Evolutionary conservation across 148 eudicot genomes (phyloP).

Genomic region (Selenicereus undatus): DNA sequence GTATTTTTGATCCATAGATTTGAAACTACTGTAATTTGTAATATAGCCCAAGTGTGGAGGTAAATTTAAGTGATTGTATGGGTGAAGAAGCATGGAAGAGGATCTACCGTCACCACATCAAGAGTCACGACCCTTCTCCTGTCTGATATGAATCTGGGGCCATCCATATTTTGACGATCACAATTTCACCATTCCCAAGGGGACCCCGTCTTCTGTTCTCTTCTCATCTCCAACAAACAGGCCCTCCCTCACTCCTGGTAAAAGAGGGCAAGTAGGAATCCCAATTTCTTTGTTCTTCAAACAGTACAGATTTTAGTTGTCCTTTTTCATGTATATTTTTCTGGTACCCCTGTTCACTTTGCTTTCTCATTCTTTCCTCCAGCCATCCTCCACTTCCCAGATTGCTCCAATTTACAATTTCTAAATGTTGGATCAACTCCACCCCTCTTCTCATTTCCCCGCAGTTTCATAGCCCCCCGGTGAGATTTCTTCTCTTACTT

Average conservation of each 20-base stretch:
- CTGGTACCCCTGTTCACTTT: slow-evolving; percentile 15
- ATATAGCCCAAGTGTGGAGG: too few species aligned
- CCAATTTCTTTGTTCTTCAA: slow-evolving; percentile 6
- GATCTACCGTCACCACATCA: too few species aligned
- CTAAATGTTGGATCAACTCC: slow-evolving; percentile 25
- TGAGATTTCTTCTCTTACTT: slow-evolving; percentile 26
- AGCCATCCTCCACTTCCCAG: not conserved
- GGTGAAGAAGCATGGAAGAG: too few species aligned
- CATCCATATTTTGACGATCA: too few species aligned
- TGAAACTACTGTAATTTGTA: too few species aligned
- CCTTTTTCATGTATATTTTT: slow-evolving; percentile 3
- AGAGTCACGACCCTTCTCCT: too few species aligned
- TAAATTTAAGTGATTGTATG: too few species aligned
- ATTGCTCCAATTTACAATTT: slow-evolving; percentile 9
- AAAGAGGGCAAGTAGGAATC: not conserved
- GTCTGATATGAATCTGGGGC: too few species aligned
- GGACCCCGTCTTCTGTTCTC: too few species aligned
- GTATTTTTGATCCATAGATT: too few species aligned
- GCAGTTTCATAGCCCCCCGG: slow-evolving; percentile 26
- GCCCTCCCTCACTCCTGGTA: not conserved
- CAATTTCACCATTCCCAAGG: too few species aligned
- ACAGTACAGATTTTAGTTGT: not conserved
- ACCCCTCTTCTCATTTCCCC: slow-evolving; percentile 9
- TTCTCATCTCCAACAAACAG: too few species aligned
- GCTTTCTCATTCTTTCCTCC: slow-evolving; percentile 14